Conservation (phyloP, 2,329 filamentous ascomycete species). For the Xylaria sp. region DNA sequence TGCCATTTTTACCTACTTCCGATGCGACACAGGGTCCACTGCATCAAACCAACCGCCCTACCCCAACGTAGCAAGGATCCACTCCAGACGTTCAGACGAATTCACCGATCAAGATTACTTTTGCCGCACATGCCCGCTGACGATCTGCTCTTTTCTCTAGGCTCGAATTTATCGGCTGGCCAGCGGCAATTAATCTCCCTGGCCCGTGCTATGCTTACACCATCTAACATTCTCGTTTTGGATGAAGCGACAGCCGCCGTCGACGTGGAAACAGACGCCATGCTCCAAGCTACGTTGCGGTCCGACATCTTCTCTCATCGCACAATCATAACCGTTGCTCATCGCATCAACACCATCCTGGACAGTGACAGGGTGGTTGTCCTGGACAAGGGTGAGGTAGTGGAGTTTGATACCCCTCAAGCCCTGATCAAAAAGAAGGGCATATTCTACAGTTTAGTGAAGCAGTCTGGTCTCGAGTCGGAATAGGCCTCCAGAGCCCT, state of each 20-base stretch:
- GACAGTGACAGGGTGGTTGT: conserved; percentile 91
- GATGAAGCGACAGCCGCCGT: conserved; percentile 92
- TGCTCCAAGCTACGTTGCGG: conserved; percentile 71
- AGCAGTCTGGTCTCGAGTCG: conserved; percentile 80
- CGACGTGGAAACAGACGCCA: conserved; percentile 73
- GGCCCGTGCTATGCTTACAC: conserved; percentile 91
- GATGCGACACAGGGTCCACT: conserved; percentile 47
- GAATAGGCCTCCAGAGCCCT: conserved; percentile 47
- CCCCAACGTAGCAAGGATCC: not conserved
- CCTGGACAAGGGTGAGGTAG: conserved; percentile 87
- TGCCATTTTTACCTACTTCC: conserved; percentile 48
- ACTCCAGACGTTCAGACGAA: not conserved
- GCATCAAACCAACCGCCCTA: conserved; percentile 15
- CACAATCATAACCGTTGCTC: conserved; percentile 98
- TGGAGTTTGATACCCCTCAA: conserved; percentile 89
- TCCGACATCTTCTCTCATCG: conserved; percentile 81
- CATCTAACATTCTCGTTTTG: conserved; percentile 95
- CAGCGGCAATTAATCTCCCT: conserved; percentile 95
- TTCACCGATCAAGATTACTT: not conserved
- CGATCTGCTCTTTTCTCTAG: conserved; percentile 57
- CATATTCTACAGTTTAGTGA: conserved; percentile 88
- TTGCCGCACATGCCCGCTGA: conserved; percentile 31
- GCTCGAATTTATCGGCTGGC: conserved; percentile 93
- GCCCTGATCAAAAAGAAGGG: conserved; percentile 80
- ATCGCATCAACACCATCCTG: conserved; percentile 97